These are phyloP conservation scores for Isabelozyma rhagii DNA, from an alignment of 805 yeast genomes.

Conservation along the genomic window DNA sequence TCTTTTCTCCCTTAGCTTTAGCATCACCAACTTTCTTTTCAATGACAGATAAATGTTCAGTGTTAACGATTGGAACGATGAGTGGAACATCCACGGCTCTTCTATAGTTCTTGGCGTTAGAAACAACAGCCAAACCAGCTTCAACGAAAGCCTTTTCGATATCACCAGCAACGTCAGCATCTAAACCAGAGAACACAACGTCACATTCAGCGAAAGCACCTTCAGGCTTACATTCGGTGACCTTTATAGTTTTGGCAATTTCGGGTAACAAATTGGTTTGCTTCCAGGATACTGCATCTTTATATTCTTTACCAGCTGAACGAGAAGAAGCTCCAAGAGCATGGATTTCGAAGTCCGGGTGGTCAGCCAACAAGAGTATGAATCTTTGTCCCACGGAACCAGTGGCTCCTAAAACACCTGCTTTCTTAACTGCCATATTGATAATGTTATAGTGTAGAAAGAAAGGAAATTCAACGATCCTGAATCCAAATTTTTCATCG, in stretches of 20 bases:
- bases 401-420: conserved; percentile 96
- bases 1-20: conserved; percentile 49
- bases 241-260: conserved; percentile 56
- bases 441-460: not conserved
- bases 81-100: conserved; percentile 84
- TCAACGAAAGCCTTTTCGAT: conserved; percentile 83
- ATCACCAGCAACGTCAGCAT: conserved; percentile 88
- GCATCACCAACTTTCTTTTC: conserved; percentile 57
- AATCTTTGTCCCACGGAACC: conserved; percentile 98
- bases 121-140: conserved; percentile 78
- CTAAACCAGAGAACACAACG: conserved; percentile 91
- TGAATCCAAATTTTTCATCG: not conserved
- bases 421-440: conserved; percentile 34
- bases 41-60: conserved; percentile 80
- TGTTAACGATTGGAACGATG: conserved; percentile 91
- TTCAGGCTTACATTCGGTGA: conserved; percentile 73
- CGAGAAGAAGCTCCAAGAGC: conserved; percentile 91
- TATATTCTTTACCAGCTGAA: conserved; percentile 87
- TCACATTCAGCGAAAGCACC: conserved; percentile 82
- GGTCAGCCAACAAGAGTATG: conserved; percentile 75
- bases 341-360: conserved; percentile 83
- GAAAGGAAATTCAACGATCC: not conserved
- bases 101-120: conserved; percentile 96
- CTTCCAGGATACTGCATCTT: conserved; percentile 90
- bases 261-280: conserved; percentile 83